phyloP scores from a whole-genome alignment of 2,329 filamentous ascomycete genomes.

The Bimuria novae-zelandiae region DNA sequence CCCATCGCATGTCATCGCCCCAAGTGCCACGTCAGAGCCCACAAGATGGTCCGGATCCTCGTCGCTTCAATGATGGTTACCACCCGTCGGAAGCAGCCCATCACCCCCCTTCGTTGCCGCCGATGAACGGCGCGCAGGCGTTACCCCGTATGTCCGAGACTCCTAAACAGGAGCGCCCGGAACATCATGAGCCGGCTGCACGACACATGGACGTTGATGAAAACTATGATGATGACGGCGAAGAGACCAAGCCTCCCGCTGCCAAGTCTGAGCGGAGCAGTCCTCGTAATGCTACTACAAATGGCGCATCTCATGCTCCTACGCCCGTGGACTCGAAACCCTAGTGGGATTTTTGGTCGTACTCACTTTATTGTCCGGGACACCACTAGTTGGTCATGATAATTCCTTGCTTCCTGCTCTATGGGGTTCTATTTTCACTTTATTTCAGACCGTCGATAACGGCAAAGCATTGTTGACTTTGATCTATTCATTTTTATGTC shows the following conservation, averaged over 20 bases:
- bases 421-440: no score
- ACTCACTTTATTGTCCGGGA: not conserved
- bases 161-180: constrained; percentile 51
- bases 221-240: constrained; percentile 92
- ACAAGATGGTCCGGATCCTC: constrained; percentile 60
- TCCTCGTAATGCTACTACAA: constrained; percentile 43
- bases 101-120: constrained; percentile 69
- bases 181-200: constrained; percentile 77
- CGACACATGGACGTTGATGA: constrained; percentile 97
- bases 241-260: constrained; percentile 69
- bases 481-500: no score
- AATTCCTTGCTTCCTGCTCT: no score
- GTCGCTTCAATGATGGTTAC: constrained; percentile 76
- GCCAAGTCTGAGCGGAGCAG: constrained; percentile 52
- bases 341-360: constrained; percentile 7
- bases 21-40: constrained; percentile 78
- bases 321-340: constrained; percentile 43
- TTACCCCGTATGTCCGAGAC: constrained; percentile 60
- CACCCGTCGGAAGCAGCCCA: constrained; percentile 93
- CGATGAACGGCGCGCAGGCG: constrained; percentile 53
- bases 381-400: no score
- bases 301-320: constrained; percentile 40
- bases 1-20: constrained; percentile 53
- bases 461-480: no score
- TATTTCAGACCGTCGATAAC: no score